phyloP scores from a whole-genome alignment of 192 early-diverging fungal genomes.

The Coemansia sp. region DNA sequence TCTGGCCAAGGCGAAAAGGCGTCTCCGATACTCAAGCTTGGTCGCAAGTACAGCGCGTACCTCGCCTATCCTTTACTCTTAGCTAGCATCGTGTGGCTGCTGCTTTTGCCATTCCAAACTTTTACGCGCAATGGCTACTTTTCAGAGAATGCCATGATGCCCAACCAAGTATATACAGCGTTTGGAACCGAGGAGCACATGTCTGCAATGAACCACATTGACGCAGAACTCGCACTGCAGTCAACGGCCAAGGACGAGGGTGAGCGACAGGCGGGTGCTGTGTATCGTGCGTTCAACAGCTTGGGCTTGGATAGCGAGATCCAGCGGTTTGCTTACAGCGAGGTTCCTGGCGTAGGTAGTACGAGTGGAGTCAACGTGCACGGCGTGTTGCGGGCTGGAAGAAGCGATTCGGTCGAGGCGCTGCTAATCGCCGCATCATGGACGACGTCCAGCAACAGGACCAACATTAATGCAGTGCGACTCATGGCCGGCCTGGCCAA shows the following conservation, averaged over 20 bases:
- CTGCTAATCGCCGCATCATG: slow-evolving; percentile 83
- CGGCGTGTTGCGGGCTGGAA: slow-evolving; percentile 76
- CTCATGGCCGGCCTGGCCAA: slow-evolving; percentile 47
- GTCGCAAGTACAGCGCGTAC: slow-evolving; percentile 44
- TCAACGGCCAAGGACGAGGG: background rate
- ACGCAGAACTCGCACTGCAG: slow-evolving; percentile 9
- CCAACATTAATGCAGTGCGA: slow-evolving; percentile 31
- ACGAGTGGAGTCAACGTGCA: slow-evolving; percentile 72
- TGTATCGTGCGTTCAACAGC: slow-evolving; percentile 21
- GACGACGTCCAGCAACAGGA: slow-evolving; percentile 63
- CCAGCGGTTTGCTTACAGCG: slow-evolving; percentile 29
- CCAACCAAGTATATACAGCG: slow-evolving; percentile 60
- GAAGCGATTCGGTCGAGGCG: slow-evolving; percentile 87
- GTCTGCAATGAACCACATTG: slow-evolving; percentile 27
- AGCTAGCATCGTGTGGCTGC: slow-evolving; percentile 64
- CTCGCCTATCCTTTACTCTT: slow-evolving; percentile 61
- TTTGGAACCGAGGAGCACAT: slow-evolving; percentile 38
- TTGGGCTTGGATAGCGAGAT: slow-evolving; percentile 49
- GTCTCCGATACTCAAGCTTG: slow-evolving; percentile 34
- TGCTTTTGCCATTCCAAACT: slow-evolving; percentile 63
- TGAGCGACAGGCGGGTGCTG: slow-evolving; percentile 13
- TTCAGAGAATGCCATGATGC: slow-evolving; percentile 78
- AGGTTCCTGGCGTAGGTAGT: slow-evolving; percentile 31
- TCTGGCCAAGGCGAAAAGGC: slow-evolving; percentile 54
- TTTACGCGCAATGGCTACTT: slow-evolving; percentile 70